Evolutionary conservation across 305 asterid species (phyloP), one percentile per base, ranked within the genome.

Genomic region (Nicotiana rustica): DNA sequence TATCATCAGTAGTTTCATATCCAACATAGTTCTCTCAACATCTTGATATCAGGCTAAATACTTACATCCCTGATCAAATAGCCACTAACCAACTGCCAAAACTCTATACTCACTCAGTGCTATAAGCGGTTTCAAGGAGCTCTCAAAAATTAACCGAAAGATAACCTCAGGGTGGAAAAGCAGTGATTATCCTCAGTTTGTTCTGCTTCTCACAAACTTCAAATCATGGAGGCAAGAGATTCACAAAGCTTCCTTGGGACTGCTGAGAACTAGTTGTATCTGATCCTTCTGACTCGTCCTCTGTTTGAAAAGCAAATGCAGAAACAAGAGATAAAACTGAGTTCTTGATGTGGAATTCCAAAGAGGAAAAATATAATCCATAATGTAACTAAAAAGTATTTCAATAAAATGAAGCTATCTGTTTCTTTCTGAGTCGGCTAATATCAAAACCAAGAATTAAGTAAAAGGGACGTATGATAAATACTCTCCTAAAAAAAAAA

Each of bases 241-340:
- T 84, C 82, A 64, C 31, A 82, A 82, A 82, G 79, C 87, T 89
- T 57, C 86, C 84, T 49, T 83, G 89, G 71, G 89, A 79, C 68
- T 85, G 89, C 76, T 88, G 91, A 80, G 66, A 83, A 64, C 91
- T 85, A 68, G 85, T 83, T 4, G 89, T 83, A 81, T 90, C 95
- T 7, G 97, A 92, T 78, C 91, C 25, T 88, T 91, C 96, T 4
- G 94, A 83, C 49, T 92, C 98, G 8, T 91, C 97, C 83, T 93
- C 98, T 95, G 94, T 89, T 41, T 44, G 79, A 82, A 77, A 59
- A 82, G 82, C 55, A 49, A 17, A 62, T 8, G 36, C 66, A 21
- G 82, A 56, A 85, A 83, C 82, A 83, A 80, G 84, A 56, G 71
- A 77, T 49, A 73, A 49, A 52, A 76, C 65, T 44, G 33, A 62